Conservation (phyloP, 768 basidiomycete species). For the Heimioporus sp. region DNA sequence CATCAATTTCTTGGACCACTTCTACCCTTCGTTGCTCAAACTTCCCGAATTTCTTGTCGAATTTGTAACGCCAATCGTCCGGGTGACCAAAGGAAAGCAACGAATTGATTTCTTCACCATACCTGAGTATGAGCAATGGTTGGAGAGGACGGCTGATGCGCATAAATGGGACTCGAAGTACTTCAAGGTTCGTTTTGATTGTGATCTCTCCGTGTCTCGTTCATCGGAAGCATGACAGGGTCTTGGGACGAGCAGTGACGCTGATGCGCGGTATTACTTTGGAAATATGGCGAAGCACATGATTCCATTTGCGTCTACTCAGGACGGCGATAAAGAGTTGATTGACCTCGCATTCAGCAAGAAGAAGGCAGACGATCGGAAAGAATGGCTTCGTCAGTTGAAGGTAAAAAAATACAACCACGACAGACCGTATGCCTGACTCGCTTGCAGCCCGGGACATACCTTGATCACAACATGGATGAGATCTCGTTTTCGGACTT, state of each 20-base stretch:
- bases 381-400: constrained; percentile 96
- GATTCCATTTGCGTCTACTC: constrained; percentile 83
- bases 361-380: constrained; percentile 97
- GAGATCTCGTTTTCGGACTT: constrained; percentile 91
- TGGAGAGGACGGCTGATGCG: constrained; percentile 69
- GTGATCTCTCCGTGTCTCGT: background rate
- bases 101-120: constrained; percentile 92
- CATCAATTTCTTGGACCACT: constrained; percentile 97
- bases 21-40: constrained; percentile 91
- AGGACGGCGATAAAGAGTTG: constrained; percentile 79
- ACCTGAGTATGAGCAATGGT: constrained; percentile 94
- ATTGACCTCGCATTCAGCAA: constrained; percentile 99
- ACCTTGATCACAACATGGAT: constrained; percentile 81
- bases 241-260: constrained; percentile 89
- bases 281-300: constrained; percentile 89
- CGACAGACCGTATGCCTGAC: background rate
- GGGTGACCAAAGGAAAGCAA: constrained; percentile 81
- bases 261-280: constrained; percentile 92
- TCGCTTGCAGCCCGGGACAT: constrained; percentile 81
- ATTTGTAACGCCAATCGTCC: constrained; percentile 97
- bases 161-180: constrained; percentile 92
- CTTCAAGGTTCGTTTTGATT: constrained; percentile 73
- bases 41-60: constrained; percentile 92
- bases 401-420: constrained; percentile 47
- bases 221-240: constrained; percentile 53